Evolutionary conservation across 2,329 filamentous ascomycete genomes (phyloP), one percentile per base, ranked within the genome.

Genomic region (Diaporthe capsici): DNA sequence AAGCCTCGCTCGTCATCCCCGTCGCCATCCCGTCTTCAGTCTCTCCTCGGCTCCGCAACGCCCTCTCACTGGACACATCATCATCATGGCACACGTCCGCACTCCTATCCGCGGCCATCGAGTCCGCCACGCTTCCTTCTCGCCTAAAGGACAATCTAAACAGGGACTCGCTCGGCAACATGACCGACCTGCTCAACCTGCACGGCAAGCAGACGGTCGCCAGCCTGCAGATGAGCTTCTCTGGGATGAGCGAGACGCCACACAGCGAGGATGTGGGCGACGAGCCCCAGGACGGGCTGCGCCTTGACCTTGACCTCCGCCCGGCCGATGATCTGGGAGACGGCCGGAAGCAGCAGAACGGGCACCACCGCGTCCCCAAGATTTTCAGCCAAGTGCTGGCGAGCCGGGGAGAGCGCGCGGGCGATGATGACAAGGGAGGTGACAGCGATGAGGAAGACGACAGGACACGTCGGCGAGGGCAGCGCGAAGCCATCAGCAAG

Each of bases 31-130:
- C 92, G 1, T 91, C 83, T 22, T 84, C 83, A 49, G 78, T 93
- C 37, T 67, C 74, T 17, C 92, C 93, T 1, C 79, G 82, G 3
- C 47, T 77, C 15, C 73, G 73, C 37, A 57, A 71, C n/a, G 91
- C 91, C 77, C 82, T 96, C 7, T 84, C 84, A 3, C 78, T 97
- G 20, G 90, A 96, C 79, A 78, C 83, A 13, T 83, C 85, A 10
- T 97, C 94, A 0, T 86, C 88, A 74, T 99, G 97, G 97, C 92
- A 97, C 80, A 90, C 91, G 4, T 93, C 95, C 17, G 96, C 94
- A 2, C 85, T 98, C 20, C 89, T 98, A 77, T 91, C 92, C 20
- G 88, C 94, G 0, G 94, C 94, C 1, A 82, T 98, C 17, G 97
- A 98, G 83, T 95, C 92, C 34, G 90, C 93, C 47, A 94, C 93